These are phyloP conservation scores for Calocybe cyanea DNA, from an alignment of 768 basidiomycete genomes.

Conservation along the genomic window DNA sequence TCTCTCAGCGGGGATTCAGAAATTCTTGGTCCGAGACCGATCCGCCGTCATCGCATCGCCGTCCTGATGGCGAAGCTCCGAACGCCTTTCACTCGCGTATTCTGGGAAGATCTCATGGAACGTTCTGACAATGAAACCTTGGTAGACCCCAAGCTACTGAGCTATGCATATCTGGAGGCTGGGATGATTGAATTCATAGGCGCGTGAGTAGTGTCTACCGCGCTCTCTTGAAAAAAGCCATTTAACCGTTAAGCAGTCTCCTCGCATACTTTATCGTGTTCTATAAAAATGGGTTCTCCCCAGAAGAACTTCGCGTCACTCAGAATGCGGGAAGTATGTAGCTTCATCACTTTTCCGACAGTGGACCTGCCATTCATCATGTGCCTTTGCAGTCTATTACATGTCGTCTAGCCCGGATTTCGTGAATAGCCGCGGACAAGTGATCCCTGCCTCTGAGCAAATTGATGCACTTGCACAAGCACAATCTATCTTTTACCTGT, in stretches of 20 bases:
- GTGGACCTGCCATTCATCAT: neutral
- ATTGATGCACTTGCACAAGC: slow-evolving; percentile 57
- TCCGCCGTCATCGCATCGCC: slow-evolving; percentile 41
- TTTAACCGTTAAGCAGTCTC: slow-evolving; percentile 34
- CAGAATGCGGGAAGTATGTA: slow-evolving; percentile 39
- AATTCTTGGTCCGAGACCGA: slow-evolving; percentile 30
- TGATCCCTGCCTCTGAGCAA: slow-evolving; percentile 43
- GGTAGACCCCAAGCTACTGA: slow-evolving; percentile 58
- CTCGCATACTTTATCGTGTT: slow-evolving; percentile 67
- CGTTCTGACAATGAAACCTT: slow-evolving; percentile 52
- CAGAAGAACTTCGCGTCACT: slow-evolving; percentile 47
- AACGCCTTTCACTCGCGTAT: slow-evolving; percentile 52
- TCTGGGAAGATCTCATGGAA: slow-evolving; percentile 58
- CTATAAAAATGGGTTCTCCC: slow-evolving; percentile 57
- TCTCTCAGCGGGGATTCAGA: slow-evolving; percentile 51
- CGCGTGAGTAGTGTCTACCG: slow-evolving; percentile 33
- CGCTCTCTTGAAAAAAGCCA: neutral
- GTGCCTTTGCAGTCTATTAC: slow-evolving; percentile 39
- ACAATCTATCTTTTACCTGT: slow-evolving; percentile 65
- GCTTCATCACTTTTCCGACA: neutral
- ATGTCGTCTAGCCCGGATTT: slow-evolving; percentile 46
- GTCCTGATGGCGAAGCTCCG: slow-evolving; percentile 33
- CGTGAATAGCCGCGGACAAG: slow-evolving; percentile 46
- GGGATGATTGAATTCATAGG: slow-evolving; percentile 58
- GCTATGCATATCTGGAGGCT: slow-evolving; percentile 65